Percentiles rank a stretch among this genome's conserved stretches.
Conservation (phyloP, 2,329 filamentous ascomycete species). For the Ambrosiella xylebori region DNA sequence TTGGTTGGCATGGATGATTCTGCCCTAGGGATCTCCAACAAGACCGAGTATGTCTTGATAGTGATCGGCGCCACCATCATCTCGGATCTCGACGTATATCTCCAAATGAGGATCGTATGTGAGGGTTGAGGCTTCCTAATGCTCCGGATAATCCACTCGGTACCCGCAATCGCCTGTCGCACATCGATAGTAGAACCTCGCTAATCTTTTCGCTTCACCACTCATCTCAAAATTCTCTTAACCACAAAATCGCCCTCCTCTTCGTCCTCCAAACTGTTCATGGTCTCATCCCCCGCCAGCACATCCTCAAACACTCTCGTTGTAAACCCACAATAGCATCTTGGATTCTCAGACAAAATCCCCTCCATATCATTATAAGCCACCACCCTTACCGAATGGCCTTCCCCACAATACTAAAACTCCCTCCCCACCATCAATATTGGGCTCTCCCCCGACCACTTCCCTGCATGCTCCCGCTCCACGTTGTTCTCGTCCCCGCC, state of each 20-base stretch:
- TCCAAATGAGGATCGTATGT: conserved; percentile 1
- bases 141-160: conserved; percentile 4
- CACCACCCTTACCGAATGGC: conserved; percentile 3
- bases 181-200: conserved; percentile 8
- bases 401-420: conserved; percentile 3
- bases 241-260: not conserved
- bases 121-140: not conserved
- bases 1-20: not conserved
- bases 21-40: not conserved
- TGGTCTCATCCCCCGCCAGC: not conserved
- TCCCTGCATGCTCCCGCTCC: too few relatives aligned
- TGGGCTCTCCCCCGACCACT: not conserved
- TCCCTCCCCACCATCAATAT: not conserved
- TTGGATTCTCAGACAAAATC: conserved; percentile 11
- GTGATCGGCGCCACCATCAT: conserved; percentile 10
- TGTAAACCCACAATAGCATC: conserved; percentile 11
- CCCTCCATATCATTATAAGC: conserved; percentile 9
- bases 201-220: not conserved
- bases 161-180: conserved; percentile 10
- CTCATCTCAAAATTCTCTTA: not conserved
- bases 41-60: conserved; percentile 9
- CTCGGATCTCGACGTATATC: not conserved
- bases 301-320: not conserved
- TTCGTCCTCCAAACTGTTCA: not conserved
- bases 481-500: not conserved